Percentiles rank a stretch among this genome's conserved stretches.
These are phyloP conservation scores for Monosporascus cannonballus DNA, from an alignment of 2,329 filamentous ascomycete species.

Conservation along the genomic window DNA sequence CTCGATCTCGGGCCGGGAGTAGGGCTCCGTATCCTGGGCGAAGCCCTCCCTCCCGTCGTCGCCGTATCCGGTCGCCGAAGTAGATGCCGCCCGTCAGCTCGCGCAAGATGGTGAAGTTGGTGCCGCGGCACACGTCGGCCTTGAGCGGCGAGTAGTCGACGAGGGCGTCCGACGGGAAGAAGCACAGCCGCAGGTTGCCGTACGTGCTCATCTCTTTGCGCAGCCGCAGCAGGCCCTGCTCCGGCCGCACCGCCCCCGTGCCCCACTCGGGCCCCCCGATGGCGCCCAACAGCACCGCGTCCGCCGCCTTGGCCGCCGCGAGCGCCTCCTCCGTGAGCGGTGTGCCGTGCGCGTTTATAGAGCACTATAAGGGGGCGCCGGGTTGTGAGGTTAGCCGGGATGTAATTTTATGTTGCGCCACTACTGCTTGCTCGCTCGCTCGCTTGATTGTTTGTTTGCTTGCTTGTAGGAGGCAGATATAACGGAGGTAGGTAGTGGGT, in stretches of 20 bases:
- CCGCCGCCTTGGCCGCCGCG: conserved; percentile 72
- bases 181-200: conserved; percentile 92
- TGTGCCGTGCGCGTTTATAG: conserved; percentile 74
- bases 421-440: too few relatives aligned
- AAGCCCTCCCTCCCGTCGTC: conserved; percentile 50
- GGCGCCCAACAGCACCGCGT: conserved; percentile 86
- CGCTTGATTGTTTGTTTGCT: too few relatives aligned
- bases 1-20: conserved; percentile 80
- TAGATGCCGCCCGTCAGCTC: conserved; percentile 93
- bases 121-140: conserved; percentile 75
- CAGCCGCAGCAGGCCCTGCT: conserved; percentile 84
- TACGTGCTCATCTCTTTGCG: conserved; percentile 93
- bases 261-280: conserved; percentile 98
- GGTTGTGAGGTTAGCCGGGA: not conserved
- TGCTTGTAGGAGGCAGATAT: too few relatives aligned
- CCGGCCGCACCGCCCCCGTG: conserved; percentile 78
- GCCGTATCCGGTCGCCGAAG: conserved; percentile 79
- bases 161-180: conserved; percentile 83
- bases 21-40: conserved; percentile 82
- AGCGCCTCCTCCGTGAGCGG: conserved; percentile 82
- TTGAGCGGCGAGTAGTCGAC: conserved; percentile 84
- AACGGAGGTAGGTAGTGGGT: too few relatives aligned
- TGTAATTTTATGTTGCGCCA: too few relatives aligned
- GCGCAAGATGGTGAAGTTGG: conserved; percentile 87
- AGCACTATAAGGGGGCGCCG: conserved; percentile 52